Conservation (phyloP, 75 land plant genomes). For the Picea glauca region DNA sequence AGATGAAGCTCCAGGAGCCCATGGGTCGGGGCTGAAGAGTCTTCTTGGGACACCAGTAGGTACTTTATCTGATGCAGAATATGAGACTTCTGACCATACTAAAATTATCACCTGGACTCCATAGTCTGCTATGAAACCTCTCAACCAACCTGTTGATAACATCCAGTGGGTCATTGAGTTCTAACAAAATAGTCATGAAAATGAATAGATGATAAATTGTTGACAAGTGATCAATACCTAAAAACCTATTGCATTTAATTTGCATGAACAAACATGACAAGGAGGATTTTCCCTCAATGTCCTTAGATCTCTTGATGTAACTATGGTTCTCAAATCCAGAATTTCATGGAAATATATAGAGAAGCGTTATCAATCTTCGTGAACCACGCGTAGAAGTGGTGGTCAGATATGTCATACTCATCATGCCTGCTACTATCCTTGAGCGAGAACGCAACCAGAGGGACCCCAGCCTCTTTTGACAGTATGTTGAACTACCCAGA, state of each 20-base stretch:
- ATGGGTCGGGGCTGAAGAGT: constrained; percentile 63
- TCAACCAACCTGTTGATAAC: constrained; percentile 44
- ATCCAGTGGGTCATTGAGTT: not conserved
- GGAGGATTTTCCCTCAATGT: not conserved
- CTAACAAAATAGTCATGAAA: not conserved
- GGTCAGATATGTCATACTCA: no score
- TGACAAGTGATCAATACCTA: not conserved
- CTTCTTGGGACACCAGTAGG: constrained; percentile 79
- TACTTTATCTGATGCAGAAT: constrained; percentile 49
- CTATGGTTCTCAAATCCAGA: not conserved
- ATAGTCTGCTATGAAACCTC: constrained; percentile 87
- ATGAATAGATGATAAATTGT: not conserved
- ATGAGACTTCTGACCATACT: constrained; percentile 84
- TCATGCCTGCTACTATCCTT: no score
- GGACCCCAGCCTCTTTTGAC: no score
- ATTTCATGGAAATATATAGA: not conserved
- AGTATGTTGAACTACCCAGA: no score
- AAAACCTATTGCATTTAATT: not conserved
- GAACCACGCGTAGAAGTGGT: no score
- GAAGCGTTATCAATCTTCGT: no score
- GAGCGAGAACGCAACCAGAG: no score
- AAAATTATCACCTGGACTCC: constrained; percentile 91
- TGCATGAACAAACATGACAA: not conserved
- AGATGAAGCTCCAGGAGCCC: constrained; percentile 44
- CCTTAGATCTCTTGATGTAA: not conserved